Base-by-base conservation (phyloP, 1,284 basidiomycete genomes). In the Anthracocystis walkeri region DNA sequence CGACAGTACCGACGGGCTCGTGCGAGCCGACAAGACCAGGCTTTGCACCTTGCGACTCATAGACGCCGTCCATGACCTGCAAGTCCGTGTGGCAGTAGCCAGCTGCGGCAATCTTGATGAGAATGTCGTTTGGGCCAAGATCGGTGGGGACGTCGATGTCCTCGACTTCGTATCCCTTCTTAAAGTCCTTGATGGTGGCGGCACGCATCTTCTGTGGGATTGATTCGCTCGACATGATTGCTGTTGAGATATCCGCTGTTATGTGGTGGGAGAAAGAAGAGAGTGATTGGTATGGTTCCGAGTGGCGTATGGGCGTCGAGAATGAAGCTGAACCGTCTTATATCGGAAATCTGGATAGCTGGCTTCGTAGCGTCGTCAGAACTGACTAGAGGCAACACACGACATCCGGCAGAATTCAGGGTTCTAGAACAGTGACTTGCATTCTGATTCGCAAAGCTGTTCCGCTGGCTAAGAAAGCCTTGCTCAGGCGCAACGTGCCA, bases 61-160 rank as follows among this genome's bases (percentile, higher is more conserved):
- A 78, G 2, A 79, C 78, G 23, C 79, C 79, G 12, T 81, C 73
- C 52, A 70, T 60, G n/a, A 78, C 76, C 55, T 81, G 79, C 53
- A 80, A 48, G 66, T 81, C 79, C 12, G 79, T 81, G 56, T 81
- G 79, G 52, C 79, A 81, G 62, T 74, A 73, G 27, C 79, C 79
- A 7, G 78, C 78, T 10, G 79, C 79, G 45, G 71, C 71, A 33
- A 80, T 74, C 63, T 73, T 72, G 65, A 75, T 33, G 12, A 78
- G 61, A 33, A 74, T 44, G 21, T 73, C 70, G 62, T 73, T 66
- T 18, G 63, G 66, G 7, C 70, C 70, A 6, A 74, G 64, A 40
- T 70, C 64, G 31, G 63, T 60, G 21, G 72, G 70, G 2, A 79
- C 73, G 42, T 81, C 77, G 50, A 79, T 68, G 44, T 65, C 65